These are phyloP conservation scores for Dysphania ambrosioides DNA, from an alignment of 148 eudicot species.

Conservation along the genomic window DNA sequence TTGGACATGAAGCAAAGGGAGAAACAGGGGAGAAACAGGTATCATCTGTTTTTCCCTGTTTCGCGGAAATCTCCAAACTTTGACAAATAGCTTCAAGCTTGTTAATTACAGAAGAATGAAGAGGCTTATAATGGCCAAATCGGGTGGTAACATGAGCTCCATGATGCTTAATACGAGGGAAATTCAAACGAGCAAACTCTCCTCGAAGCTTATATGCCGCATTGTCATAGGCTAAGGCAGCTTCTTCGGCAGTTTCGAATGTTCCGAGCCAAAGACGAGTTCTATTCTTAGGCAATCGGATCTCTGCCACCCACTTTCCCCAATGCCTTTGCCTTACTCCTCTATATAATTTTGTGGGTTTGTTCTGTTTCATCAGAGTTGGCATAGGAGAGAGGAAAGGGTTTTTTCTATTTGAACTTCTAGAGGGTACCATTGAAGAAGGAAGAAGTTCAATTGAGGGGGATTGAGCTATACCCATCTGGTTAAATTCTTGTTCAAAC, in stretches of 20 bases:
- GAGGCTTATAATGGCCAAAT: constrained; percentile 40
- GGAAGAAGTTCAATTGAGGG: constrained; percentile 29
- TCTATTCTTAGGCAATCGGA: constrained; percentile 69
- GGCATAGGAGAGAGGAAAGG: constrained; percentile 43
- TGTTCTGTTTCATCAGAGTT: constrained; percentile 42
- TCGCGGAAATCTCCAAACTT: constrained; percentile 24
- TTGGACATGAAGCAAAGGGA: not conserved
- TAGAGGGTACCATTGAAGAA: too few species aligned
- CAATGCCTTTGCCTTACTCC: constrained; percentile 85
- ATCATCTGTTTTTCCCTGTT: constrained; percentile 27
- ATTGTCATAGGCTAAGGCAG: constrained; percentile 75
- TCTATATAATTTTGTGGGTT: constrained; percentile 59
- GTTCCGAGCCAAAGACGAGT: constrained; percentile 87
- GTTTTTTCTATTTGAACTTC: constrained; percentile 6
- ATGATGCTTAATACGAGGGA: constrained; percentile 47
- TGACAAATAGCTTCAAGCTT: constrained; percentile 63
- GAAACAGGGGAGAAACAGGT: constrained; percentile 22
- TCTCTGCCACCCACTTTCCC: constrained; percentile 94
- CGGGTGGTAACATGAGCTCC: constrained; percentile 21
- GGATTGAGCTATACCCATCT: constrained; percentile 18
- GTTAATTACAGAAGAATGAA: constrained; percentile 53
- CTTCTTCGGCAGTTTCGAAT: constrained; percentile 47
- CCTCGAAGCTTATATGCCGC: constrained; percentile 81
- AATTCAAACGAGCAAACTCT: constrained; percentile 63
- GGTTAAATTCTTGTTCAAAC: constrained; percentile 15